Evolutionary conservation across 2,329 filamentous ascomycete species (phyloP), one percentile per base, ranked within the genome.

Genomic region (Chaetoscypha palmicola): DNA sequence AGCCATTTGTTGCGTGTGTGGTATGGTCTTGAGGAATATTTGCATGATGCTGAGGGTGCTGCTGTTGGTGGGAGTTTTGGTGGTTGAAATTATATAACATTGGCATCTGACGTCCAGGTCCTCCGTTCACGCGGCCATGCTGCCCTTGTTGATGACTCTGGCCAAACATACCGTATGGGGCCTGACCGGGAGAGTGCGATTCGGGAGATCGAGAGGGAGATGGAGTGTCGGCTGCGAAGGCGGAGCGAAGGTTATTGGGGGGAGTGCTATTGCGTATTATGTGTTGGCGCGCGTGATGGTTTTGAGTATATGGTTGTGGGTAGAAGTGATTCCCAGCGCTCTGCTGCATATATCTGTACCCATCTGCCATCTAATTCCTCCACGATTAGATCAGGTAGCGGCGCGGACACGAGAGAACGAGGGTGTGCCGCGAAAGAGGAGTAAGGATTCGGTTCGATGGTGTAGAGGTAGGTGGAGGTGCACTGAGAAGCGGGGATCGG

Each of bases 91-190:
- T 81, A 67, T 86, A 86, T 59, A 82, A 73, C 69, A 88, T 71
- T 52, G 75, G 77, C 66, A 76, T 70, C 46, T 70, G 71, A 54
- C 76, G 73, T 52, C 78, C 76, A 51, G 76, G 74, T 51, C 79
- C 79, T 57, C 82, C 83, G 67, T 88, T 89, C 66, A 88, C 76
- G 67, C 86, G 81, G 67, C 76, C 77, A 69, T 81, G 81, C 63
- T 87, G 84, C 63, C 79, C 79, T 68, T 82, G 80, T 62, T 85
- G 80, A 45, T 71, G 68, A 62, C 73, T 73, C 65, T 86, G 81
- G 61, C 78, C 79, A 72, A 83, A 89, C 84, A 89, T 89, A 64
- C 73, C 56, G 61, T 62, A 63, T 32, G 56, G 43, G 34, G 48
- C 54, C 37, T 53, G 58, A n/a, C 53, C 60, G 9, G 61, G 56